Base-by-base conservation (phyloP, 2,329 filamentous ascomycete genomes). In the Truncatella angustata region DNA sequence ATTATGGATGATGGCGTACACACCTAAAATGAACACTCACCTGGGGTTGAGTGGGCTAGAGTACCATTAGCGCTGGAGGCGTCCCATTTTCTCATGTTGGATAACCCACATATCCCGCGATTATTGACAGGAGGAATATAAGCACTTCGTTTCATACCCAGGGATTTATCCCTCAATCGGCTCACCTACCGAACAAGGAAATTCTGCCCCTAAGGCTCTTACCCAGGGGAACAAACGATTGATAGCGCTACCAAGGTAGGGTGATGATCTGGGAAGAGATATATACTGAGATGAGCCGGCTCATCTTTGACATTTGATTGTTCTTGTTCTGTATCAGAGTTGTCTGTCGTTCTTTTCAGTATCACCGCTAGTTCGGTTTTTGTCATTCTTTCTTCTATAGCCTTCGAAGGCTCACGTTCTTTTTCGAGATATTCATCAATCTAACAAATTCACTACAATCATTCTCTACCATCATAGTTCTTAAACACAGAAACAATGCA, bases 281-380 rank as follows among this genome's bases (percentile, higher is more conserved):
- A 32, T 23, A 46, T 46, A 46, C 18, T 21, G 5, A 35, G 10
- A 10, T 34, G 3, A 35, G n/a, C 26, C n/a, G 9, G 3, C 16
- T 24, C 16, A 3, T 12, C 24, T 28, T 46, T 16, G n/a, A 7
- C 14, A 3, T 32, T 11, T 4, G 10, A 20, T 46, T 35, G n/a
- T 35, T 12, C 28, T 34, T 18, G 16, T 10, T 5, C n/a, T 11
- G n/a, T 46, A 14, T 46, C 21, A 14, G 20, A n/a, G 40, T 23
- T 44, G 21, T 24, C 16, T 44, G 28, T 32, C 16, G 26, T 46
- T 18, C 14, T 46, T 46, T 46, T 46, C 43, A 46, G n/a, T 20
- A 46, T 46, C 24, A 28, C 43, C 43, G 43, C 43, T 46, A 46
- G 43, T 46, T 44, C 43, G 43, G 43, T 46, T 21, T 46, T 46